Evolutionary conservation across 2,329 filamentous ascomycete species (phyloP).

Genomic region (Pseudogymnoascus sp.): DNA sequence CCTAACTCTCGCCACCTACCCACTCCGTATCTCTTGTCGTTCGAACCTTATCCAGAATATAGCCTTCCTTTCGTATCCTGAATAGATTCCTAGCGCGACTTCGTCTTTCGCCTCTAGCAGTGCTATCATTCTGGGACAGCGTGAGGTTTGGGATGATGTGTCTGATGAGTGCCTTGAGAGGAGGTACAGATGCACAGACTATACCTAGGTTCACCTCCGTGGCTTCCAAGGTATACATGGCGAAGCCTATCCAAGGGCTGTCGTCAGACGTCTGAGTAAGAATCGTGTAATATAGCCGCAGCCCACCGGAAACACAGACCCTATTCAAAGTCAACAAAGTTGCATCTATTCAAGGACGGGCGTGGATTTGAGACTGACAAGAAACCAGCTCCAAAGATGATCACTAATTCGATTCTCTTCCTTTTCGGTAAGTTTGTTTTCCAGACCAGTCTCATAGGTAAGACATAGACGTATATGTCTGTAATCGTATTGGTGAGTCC

Average conservation of each 20-base stretch:
- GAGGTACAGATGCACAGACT: constrained; percentile 86
- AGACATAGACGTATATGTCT: neutral
- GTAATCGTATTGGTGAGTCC: neutral
- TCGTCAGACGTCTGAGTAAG: neutral
- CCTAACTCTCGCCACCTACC: neutral
- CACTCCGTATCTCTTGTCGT: neutral
- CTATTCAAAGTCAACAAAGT: neutral
- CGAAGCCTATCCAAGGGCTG: neutral
- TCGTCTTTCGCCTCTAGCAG: neutral
- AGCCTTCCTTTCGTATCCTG: neutral
- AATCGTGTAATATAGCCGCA: neutral
- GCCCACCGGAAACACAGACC: neutral
- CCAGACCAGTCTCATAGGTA: neutral
- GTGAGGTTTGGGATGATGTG: constrained; percentile 14
- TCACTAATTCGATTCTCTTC: neutral
- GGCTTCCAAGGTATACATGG: constrained; percentile 58
- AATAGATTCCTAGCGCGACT: neutral
- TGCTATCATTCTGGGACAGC: neutral
- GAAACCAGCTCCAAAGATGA: neutral
- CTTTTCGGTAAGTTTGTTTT: neutral
- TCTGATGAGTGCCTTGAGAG: constrained; percentile 76
- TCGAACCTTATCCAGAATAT: neutral
- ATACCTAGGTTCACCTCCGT: constrained; percentile 89
- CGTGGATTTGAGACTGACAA: neutral
- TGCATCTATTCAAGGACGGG: neutral